Evolutionary conservation across 345 rosid species (phyloP).

Genomic region (Geranium brycei): DNA sequence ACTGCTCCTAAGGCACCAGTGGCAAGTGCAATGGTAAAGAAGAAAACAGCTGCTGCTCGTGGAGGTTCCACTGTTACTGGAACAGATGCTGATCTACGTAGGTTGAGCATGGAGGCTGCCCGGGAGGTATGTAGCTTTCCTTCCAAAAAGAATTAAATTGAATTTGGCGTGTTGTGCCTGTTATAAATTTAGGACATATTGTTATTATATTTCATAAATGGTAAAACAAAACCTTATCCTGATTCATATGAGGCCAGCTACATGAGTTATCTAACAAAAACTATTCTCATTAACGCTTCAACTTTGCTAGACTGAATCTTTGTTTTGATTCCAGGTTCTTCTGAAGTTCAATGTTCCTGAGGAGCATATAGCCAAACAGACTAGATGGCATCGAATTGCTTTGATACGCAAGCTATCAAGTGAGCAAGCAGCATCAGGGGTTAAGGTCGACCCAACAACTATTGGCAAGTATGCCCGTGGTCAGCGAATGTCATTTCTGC

Average conservation of each 20-base stretch:
- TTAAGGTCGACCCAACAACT: slow-evolving; percentile 89
- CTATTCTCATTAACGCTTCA: too few relatives aligned
- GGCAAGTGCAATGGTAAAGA: slow-evolving; percentile 62
- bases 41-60: slow-evolving; percentile 72
- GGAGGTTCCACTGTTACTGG: slow-evolving; percentile 93
- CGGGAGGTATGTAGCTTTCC: slow-evolving; percentile 49
- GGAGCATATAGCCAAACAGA: slow-evolving; percentile 76
- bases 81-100: slow-evolving; percentile 97
- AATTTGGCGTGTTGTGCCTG: too few relatives aligned
- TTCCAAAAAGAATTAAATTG: too few relatives aligned
- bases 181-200: too few relatives aligned
- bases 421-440: slow-evolving; percentile 94
- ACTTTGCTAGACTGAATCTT: too few relatives aligned
- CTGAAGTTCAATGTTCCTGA: slow-evolving; percentile 88
- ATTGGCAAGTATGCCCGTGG: slow-evolving; percentile 96
- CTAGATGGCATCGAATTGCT: slow-evolving; percentile 99
- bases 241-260: too few relatives aligned
- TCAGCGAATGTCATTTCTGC: slow-evolving; percentile 95
- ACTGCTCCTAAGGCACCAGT: slow-evolving; percentile 77
- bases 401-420: slow-evolving; percentile 97
- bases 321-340: slow-evolving; percentile 42
- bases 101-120: slow-evolving; percentile 99
- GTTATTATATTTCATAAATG: too few relatives aligned
- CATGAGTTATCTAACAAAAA: too few relatives aligned
- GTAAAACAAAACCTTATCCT: too few relatives aligned